These are phyloP conservation scores for Hanseniaspora uvarum DNA, from an alignment of 1,139 yeast species.

Conservation along the genomic window DNA sequence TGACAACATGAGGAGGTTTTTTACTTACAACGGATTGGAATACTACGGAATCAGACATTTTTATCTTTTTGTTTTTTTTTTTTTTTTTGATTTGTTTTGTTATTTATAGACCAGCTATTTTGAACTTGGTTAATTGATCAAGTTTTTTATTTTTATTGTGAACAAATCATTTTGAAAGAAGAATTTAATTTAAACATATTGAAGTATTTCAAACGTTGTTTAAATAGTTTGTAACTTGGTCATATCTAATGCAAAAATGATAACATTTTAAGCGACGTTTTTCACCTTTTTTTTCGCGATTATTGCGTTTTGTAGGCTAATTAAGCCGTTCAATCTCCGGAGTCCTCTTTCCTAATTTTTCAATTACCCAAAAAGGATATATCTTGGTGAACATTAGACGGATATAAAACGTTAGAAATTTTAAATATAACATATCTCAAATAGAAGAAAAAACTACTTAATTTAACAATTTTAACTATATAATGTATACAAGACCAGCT, in stretches of 20 bases:
- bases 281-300: neutral
- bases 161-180: neutral
- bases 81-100: neutral
- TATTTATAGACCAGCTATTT: neutral
- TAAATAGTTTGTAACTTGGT: too few relatives aligned
- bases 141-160: neutral
- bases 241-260: too few relatives aligned
- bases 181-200: neutral
- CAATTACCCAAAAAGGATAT: neutral
- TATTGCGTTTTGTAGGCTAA: neutral
- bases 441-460: too few relatives aligned
- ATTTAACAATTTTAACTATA: neutral
- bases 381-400: neutral
- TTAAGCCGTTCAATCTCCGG: neutral
- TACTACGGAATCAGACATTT: slow-evolving; percentile 25
- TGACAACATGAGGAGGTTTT: slow-evolving; percentile 37
- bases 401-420: too few relatives aligned
- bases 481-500: neutral
- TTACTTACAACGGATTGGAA: slow-evolving; percentile 39
- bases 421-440: too few relatives aligned
- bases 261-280: neutral
- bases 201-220: neutral
- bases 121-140: neutral
- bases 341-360: neutral
- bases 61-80: too few relatives aligned